Evolutionary conservation across 768 basidiomycete genomes (phyloP).

Genomic region (Jaapia argillacea): DNA sequence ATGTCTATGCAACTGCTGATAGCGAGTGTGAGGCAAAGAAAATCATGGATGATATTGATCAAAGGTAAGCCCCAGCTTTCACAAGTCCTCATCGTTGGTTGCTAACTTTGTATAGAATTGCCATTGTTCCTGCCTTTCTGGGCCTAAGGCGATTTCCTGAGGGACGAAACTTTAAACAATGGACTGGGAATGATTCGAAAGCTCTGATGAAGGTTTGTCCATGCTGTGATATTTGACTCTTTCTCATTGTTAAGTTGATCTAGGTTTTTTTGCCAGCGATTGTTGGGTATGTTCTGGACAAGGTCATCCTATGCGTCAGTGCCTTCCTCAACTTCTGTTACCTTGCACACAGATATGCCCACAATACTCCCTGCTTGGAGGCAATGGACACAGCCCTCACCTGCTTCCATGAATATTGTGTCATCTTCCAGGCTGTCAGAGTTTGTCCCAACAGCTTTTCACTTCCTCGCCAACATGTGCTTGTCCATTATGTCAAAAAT

Average conservation of each 20-base stretch:
- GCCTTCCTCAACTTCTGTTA: constrained; percentile 24
- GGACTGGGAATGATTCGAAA: constrained; percentile 29
- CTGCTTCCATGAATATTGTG: not conserved
- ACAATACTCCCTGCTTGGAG: constrained; percentile 11
- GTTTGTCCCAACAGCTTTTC: not conserved
- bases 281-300: constrained; percentile 15
- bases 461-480: not conserved
- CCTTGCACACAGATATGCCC: constrained; percentile 9
- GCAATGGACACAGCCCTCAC: constrained; percentile 6
- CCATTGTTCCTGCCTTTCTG: constrained; percentile 16
- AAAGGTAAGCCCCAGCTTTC: constrained; percentile 15
- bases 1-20: constrained; percentile 15
- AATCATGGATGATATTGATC: constrained; percentile 23
- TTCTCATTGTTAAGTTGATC: not conserved
- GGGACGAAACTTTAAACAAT: constrained; percentile 24
- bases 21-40: constrained; percentile 7
- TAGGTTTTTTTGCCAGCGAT: constrained; percentile 16
- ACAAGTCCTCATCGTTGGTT: too few relatives aligned
- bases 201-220: constrained; percentile 25
- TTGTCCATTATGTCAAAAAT: not conserved
- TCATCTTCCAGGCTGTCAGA: not conserved
- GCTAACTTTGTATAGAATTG: constrained; percentile 15
- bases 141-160: constrained; percentile 20
- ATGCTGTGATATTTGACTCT: not conserved
- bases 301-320: constrained; percentile 16